A percentile compares a stretch with the other conserved stretches of the same genome.
Conservation (phyloP, 257 asterid genomes). For the Henckelia pumila region DNA sequence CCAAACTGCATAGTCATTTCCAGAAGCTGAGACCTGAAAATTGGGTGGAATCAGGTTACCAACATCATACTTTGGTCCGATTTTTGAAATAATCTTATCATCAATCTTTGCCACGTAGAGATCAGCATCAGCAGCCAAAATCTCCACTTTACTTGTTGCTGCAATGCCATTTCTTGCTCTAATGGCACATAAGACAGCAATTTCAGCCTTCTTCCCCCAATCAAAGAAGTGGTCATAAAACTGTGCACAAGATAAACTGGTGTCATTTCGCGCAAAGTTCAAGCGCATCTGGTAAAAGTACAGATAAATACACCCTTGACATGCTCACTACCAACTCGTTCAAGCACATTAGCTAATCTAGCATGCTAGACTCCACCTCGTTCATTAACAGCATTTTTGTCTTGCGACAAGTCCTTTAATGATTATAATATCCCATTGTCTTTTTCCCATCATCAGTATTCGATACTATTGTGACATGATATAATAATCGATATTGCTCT, state of each 20-base stretch:
- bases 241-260: conserved; percentile 36
- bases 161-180: conserved; percentile 58
- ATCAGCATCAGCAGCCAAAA: conserved; percentile 71
- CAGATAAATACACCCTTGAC: too few species aligned
- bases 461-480: too few species aligned
- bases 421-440: too few species aligned
- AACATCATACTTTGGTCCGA: conserved; percentile 61
- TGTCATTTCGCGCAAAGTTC: not conserved
- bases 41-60: conserved; percentile 57
- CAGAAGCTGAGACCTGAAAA: conserved; percentile 48
- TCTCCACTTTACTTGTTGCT: conserved; percentile 54
- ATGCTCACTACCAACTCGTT: too few species aligned
- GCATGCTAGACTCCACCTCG: too few species aligned
- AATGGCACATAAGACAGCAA: conserved; percentile 39
- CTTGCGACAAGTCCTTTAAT: too few species aligned
- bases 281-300: too few species aligned
- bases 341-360: too few species aligned
- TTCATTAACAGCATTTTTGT: too few species aligned
- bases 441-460: too few species aligned
- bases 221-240: conserved; percentile 78
- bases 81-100: conserved; percentile 53
- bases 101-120: conserved; percentile 69
- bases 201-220: conserved; percentile 67
- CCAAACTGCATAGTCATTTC: conserved; percentile 62
- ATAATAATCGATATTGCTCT: too few species aligned